Base-by-base conservation (phyloP, 2,329 filamentous ascomycete genomes). In the Exophiala sp. region DNA sequence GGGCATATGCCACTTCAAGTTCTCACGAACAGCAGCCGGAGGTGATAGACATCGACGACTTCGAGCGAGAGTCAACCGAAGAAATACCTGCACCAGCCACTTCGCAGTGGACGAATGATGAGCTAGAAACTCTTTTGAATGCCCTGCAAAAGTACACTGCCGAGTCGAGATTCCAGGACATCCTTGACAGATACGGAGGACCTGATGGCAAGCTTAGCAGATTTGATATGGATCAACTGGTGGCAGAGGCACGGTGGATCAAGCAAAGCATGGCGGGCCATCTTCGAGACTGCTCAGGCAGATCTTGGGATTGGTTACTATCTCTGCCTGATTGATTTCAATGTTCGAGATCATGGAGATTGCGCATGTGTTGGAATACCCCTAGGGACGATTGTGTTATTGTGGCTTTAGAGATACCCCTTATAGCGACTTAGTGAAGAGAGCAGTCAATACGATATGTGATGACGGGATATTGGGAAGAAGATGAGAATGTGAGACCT, bases 81-180 rank as follows among this genome's bases (percentile, higher is more conserved):
- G 58, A 63, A 3, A 61, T 60, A 33, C 58, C 58, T 21, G 42
- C 53, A 18, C 52, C 54, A 9, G 36, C 12, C n/a, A 36, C 54
- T 10, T 24, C 12, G 39, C 40, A 50, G 40, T 70, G 66, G 65
- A 62, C 59, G 1, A 49, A 64, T 4, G 50, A 52, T 3, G 65
- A 70, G 46, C 57, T 53, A 5, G 9, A 14, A 5, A 61, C 61
- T 14, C 56, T 70, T 5, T n/a, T 67, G 0, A 55, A 65, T 18
- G 66, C 65, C 7, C 51, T 70, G 18, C 55, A 61, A 42, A 33
- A 16, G 12, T 65, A 61, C 47, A 61, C 62, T 24, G 62, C 61
- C 59, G 57, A 21, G 1, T 55, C 63, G 16, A 66, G 66, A 32
- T 70, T 67, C 42, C 21, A 57, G 43, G 54, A 51, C n/a, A 68